Conservation (phyloP, 2,329 filamentous ascomycete genomes). For the Aspergillus eucalypticola region DNA sequence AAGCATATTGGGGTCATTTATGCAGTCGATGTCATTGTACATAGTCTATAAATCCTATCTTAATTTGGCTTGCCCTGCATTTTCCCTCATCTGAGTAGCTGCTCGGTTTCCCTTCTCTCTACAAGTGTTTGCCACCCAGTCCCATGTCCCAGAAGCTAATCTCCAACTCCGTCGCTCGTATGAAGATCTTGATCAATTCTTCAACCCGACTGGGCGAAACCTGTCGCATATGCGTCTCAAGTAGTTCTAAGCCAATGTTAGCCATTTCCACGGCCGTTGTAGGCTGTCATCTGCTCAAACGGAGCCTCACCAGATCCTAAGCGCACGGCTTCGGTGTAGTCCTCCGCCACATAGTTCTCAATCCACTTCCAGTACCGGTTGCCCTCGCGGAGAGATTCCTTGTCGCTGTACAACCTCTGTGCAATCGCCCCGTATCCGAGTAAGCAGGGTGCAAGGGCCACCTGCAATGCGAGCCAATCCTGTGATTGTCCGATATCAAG, state of each 20-base stretch:
- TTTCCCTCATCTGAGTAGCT: background rate
- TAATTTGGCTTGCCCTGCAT: background rate
- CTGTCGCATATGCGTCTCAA: conserved; percentile 72
- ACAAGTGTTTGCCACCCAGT: conserved; percentile 31
- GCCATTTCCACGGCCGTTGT: background rate
- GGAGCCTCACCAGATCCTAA: conserved; percentile 64
- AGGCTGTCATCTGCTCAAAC: background rate
- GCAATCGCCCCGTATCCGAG: conserved; percentile 87
- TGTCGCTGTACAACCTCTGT: conserved; percentile 64
- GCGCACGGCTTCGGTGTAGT: conserved; percentile 72
- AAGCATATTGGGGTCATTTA: too few species aligned
- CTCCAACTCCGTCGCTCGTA: conserved; percentile 81
- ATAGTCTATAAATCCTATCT: background rate
- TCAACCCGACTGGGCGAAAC: conserved; percentile 77
- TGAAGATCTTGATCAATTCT: conserved; percentile 79
- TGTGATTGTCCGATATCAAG: conserved; percentile 85
- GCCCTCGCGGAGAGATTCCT: conserved; percentile 59
- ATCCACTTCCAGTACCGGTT: conserved; percentile 92
- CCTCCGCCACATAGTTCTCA: conserved; percentile 78
- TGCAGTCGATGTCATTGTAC: background rate
- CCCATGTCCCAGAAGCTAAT: conserved; percentile 75
- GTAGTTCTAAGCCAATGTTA: conserved; percentile 55
- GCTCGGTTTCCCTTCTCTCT: background rate
- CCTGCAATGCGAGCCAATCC: conserved; percentile 83
- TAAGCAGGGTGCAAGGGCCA: conserved; percentile 81